Base-by-base conservation (phyloP, 257 asterid genomes). In the Rauvolfia tetraphylla region DNA sequence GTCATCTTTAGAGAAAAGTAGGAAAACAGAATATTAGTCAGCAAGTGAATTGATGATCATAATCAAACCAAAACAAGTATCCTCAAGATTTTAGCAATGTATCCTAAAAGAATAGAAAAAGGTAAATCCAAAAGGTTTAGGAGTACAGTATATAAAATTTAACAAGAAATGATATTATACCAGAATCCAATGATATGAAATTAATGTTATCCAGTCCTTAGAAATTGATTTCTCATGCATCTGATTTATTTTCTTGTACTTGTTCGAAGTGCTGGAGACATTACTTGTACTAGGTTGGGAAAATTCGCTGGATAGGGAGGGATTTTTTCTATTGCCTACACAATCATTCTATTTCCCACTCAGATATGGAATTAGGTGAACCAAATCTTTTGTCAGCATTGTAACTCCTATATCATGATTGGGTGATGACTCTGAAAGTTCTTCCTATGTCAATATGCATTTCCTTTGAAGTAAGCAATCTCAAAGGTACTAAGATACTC, bases 1-100 rank as follows among this genome's bases (percentile, higher is more conserved):
- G 89, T 83, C 99, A 95, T 95, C 99, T 95, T 80, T 74, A 83
- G 17, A 77, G 75, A 75, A 80, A 85, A 85, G 87, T 74, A 73
- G 49, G 84, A 86, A 83, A 73, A 62, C 51, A 82, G 66, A 84
- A 76, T 38, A 72, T 69, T 61, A 81, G 83, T 84, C 84, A 84
- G 77, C 82, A 75, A 69, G 71, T 44, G 71, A 42, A 22, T 15
- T 67, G 36, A 71, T 72, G 42, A 77, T 67, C 68, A 65, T 49
- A 83, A n/a, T n/a, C 54, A 46, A 34, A 46, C 51, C 51, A 46
- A 6, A 1, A 46, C 44, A 8, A 25, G 22, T 14, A 62, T 15
- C 23, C 22, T 29, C 29, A 29, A 31, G 68, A 13, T 29, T 62
- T 62, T 62, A 62, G 68, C 10, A 29, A 62, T 31, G 31, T 29